These are phyloP conservation scores for Blastosporella zonata DNA, from an alignment of 1,284 basidiomycete genomes.

Conservation along the genomic window DNA sequence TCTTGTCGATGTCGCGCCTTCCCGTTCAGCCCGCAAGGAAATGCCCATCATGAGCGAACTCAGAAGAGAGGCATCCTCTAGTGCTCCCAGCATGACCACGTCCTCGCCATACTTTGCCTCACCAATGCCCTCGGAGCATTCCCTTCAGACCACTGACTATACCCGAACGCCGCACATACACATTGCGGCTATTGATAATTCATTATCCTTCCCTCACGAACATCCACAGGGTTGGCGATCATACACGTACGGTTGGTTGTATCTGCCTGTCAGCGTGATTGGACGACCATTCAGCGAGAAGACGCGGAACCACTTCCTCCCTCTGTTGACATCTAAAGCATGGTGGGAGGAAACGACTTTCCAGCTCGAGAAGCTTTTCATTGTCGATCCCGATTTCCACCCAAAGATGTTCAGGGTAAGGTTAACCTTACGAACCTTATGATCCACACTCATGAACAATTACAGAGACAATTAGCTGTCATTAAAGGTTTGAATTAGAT, in stretches of 20 bases:
- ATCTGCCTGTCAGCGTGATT: slow-evolving; percentile 83
- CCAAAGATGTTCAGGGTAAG: slow-evolving; percentile 79
- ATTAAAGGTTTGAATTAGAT: slow-evolving; percentile 61
- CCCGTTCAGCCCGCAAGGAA: slow-evolving; percentile 55
- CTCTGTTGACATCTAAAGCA: slow-evolving; percentile 73
- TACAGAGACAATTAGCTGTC: slow-evolving; percentile 80
- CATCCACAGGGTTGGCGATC: slow-evolving; percentile 88
- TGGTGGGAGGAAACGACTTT: slow-evolving; percentile 92
- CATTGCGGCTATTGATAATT: slow-evolving; percentile 92
- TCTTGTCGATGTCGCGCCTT: slow-evolving; percentile 74
- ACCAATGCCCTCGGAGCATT: slow-evolving; percentile 30
- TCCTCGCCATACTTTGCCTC: slow-evolving; percentile 34
- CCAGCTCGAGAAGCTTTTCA: slow-evolving; percentile 74
- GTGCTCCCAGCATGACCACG: slow-evolving; percentile 35
- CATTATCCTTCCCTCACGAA: slow-evolving; percentile 86
- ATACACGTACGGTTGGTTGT: slow-evolving; percentile 92
- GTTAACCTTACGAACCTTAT: slow-evolving; percentile 8
- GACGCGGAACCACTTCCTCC: slow-evolving; percentile 81
- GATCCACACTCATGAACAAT: neutral
- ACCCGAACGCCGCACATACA: slow-evolving; percentile 63
- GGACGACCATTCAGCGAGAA: slow-evolving; percentile 81
- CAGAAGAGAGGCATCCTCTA: slow-evolving; percentile 43
- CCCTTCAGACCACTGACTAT: slow-evolving; percentile 38
- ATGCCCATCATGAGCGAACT: slow-evolving; percentile 73
- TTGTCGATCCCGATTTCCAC: slow-evolving; percentile 81